Evolutionary conservation across 495 filamentous ascomycete species (phyloP), one percentile per base, ranked within the genome.

Genomic region (Penicillium argentinense): DNA sequence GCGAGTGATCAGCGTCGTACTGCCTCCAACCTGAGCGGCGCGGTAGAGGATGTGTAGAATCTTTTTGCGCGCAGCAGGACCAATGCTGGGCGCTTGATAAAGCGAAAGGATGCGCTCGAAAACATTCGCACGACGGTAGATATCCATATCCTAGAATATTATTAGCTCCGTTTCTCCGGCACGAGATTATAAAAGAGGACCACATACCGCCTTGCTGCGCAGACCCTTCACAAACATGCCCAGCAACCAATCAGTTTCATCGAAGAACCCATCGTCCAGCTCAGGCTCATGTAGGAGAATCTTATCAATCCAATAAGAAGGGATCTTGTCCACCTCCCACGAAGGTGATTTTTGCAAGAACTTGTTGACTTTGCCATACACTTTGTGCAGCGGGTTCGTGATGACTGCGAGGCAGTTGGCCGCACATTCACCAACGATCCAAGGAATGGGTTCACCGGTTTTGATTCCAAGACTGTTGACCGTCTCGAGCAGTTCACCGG

Each of bases 291-390:
- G 79, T 3, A 84, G 69, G 42, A 95, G 62, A 32, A 93, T 81
- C 53, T 79, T 81, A 49, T 88, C 77, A 29, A 93, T 79, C 59
- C 89, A 82, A 55, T 82, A 82, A 4, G 75, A 73, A 1, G 90
- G 91, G 38, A 96, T 72, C 60, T 84, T 86, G 29, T 83, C 77
- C 13, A 86, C 49, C 18, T 82, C 76, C 87, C 92, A 95, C 7
- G 72, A 59, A 2, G 93, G 91, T 0, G 82, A 76, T 37, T 80
- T 81, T 28, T 86, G 84, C 33, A 98, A 79, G 62, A 92, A 92
- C 17, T 76, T 75, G 72, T 96, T 96, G 72, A 92, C 71, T 57
- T 95, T 95, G 22, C 81, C 77, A 57, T 96, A 98, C 27, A 97
- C 77, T 48, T 81, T 82, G 56, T 96, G 88, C 32, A 87, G 71